phyloP scores from a whole-genome alignment of 2,329 filamentous ascomycete species.

The Cordyceps militaris region DNA sequence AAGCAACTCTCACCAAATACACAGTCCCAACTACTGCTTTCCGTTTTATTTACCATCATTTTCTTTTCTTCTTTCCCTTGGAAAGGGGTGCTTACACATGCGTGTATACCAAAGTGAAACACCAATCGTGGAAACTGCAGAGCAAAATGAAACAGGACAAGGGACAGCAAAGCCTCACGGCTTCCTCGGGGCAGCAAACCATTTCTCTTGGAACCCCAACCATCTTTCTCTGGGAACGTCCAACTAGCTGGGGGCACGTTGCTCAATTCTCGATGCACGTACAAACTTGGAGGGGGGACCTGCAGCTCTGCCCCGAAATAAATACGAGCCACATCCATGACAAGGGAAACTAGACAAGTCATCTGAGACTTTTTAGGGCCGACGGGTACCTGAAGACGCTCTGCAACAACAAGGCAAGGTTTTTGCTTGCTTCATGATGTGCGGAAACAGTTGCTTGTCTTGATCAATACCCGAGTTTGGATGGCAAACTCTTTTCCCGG shows the following conservation, averaged over 20 bases:
- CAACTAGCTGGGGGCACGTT: not conserved
- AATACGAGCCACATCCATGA: not conserved
- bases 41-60: too few species aligned
- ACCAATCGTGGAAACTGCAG: too few species aligned
- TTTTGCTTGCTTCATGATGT: not conserved
- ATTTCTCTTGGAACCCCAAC: not conserved
- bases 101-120: too few species aligned
- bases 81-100: too few species aligned
- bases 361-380: not conserved
- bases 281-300: not conserved
- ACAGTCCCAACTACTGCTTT: too few species aligned
- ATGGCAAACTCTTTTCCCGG: not conserved
- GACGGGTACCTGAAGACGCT: not conserved
- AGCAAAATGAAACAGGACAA: not conserved
- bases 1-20: too few species aligned
- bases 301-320: not conserved
- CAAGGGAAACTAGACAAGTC: not conserved
- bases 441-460: conserved; percentile 5
- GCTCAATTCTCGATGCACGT: not conserved
- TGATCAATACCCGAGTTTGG: not conserved
- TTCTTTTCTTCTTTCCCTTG: too few species aligned
- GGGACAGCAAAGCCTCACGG: not conserved
- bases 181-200: not conserved
- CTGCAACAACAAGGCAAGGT: not conserved
- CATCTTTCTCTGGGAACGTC: too few species aligned